Base-by-base conservation (phyloP, 345 rosid genomes). In the Sonneratia alba region DNA sequence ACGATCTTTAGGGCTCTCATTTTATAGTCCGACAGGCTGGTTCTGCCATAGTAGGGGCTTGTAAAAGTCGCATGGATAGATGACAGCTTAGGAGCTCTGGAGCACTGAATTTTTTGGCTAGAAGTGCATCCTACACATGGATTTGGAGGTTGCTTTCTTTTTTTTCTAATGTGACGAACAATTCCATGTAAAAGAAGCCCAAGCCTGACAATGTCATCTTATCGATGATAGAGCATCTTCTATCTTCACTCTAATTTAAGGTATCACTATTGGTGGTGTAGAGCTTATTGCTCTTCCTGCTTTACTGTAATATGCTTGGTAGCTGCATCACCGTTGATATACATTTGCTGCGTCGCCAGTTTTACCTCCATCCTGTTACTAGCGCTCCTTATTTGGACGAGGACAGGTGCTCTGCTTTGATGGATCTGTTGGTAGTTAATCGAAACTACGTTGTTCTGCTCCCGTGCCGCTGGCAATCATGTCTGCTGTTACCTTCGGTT, bases 71-170 rank as follows among this genome's bases (percentile, higher is more conserved):
- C 66, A 62, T 62, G 13, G 9, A 14, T 7, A 62, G 37, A 24
- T 62, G 66, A 32, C 3, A n/a, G 36, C 38, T 8, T 11, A 6
- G 32, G 66, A 62, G 66, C 66, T 62, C 6, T 32, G 66, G 66
- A 62, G 66, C 66, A 62, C 66, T 22, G 12, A 4, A 12, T 62
- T 27, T 18, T 62, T 62, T 24, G 16, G 66, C 37, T 12, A 62
- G 38, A 62, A 62, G 66, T 62, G 66, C 66, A 62, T 62, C 66
- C 66, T 10, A 15, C 11, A 32, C 66, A 62, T 62, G 66, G 66
- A 62, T n/a, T 57, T 62, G 38, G 38, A 9, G 37, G 32, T 62
- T 62, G 16, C 14, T 62, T 62, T 13, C 18, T 19, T 53, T 27
- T 62, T 0, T 62, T 62, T 57, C 22, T 22, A 1, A 14, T 27